Evolutionary conservation across 257 asterid genomes (phyloP).

Genomic region (Lycium ferocissimum): DNA sequence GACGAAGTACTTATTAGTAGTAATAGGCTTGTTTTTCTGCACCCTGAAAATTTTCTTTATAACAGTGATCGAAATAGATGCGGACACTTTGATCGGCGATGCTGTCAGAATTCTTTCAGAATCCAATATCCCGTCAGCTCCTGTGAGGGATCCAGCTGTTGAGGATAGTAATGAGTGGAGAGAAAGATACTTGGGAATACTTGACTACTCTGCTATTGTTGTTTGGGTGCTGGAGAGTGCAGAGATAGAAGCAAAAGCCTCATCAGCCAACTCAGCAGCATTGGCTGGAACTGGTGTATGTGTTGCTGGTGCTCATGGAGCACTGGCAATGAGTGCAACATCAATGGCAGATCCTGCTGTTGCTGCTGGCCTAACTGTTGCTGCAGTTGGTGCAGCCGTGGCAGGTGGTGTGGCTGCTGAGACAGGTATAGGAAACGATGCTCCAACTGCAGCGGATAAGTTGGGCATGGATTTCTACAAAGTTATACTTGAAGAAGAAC

Average conservation of each 20-base stretch:
- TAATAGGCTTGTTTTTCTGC: background rate
- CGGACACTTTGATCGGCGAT: conserved; percentile 61
- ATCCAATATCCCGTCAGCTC: conserved; percentile 80
- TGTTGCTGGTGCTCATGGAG: conserved; percentile 82
- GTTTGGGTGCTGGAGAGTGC: conserved; percentile 85
- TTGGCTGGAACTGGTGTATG: conserved; percentile 75
- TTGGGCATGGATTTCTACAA: conserved; percentile 82
- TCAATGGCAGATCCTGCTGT: conserved; percentile 66
- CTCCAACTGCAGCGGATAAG: conserved; percentile 63
- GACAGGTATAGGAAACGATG: conserved; percentile 63
- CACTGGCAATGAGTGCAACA: conserved; percentile 57
- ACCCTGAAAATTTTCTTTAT: background rate
- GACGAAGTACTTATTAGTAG: background rate
- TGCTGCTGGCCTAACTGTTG: conserved; percentile 66
- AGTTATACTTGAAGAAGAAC: conserved; percentile 82
- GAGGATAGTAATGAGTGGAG: conserved; percentile 60
- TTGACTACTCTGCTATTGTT: conserved; percentile 76
- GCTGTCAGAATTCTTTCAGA: conserved; percentile 73
- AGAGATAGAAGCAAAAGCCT: conserved; percentile 68
- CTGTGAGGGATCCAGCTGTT: conserved; percentile 59
- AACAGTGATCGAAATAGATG: conserved; percentile 72
- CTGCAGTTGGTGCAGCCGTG: conserved; percentile 83
- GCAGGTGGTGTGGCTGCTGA: conserved; percentile 75
- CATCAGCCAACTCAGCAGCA: conserved; percentile 70
- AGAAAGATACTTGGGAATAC: conserved; percentile 63